Evolutionary conservation across 1,139 yeast genomes (phyloP).

Genomic region (Blastobotrys illinoisensis): DNA sequence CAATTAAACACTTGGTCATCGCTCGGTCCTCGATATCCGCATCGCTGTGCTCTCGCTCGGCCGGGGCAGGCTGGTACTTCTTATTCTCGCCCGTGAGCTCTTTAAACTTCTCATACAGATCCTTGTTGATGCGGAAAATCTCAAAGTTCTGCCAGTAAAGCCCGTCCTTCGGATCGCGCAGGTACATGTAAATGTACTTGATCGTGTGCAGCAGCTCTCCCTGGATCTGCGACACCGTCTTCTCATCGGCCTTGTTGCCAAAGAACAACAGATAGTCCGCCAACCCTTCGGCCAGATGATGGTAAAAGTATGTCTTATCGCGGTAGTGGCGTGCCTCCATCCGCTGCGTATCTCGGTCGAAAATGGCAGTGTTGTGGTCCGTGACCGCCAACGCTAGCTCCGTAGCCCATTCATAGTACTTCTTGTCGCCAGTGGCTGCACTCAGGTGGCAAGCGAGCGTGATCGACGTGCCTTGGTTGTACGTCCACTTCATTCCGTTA

Average conservation of each 20-base stretch:
- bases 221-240: conserved; percentile 21
- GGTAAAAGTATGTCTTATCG: conserved; percentile 60
- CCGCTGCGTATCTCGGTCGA: conserved; percentile 57
- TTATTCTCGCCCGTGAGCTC: conserved; percentile 54
- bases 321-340: conserved; percentile 57
- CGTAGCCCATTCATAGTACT: conserved; percentile 54
- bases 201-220: conserved; percentile 28
- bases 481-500: conserved; percentile 59
- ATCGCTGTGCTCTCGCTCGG: conserved; percentile 42
- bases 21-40: conserved; percentile 39
- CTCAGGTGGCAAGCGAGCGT: conserved; percentile 52
- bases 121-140: conserved; percentile 50
- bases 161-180: conserved; percentile 56
- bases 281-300: conserved; percentile 60
- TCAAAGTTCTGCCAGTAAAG: conserved; percentile 59
- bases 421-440: conserved; percentile 46
- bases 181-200: conserved; percentile 41
- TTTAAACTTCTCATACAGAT: conserved; percentile 48
- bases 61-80: conserved; percentile 47
- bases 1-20: conserved; percentile 54
- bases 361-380: conserved; percentile 50
- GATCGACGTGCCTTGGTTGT: conserved; percentile 62
- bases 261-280: conserved; percentile 57
- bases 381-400: conserved; percentile 58
- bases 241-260: conserved; percentile 36